Evolutionary conservation across 352 stramenopile genomes (phyloP), one percentile per base, ranked within the genome.

Genomic region (Globisporangium lucens): DNA sequence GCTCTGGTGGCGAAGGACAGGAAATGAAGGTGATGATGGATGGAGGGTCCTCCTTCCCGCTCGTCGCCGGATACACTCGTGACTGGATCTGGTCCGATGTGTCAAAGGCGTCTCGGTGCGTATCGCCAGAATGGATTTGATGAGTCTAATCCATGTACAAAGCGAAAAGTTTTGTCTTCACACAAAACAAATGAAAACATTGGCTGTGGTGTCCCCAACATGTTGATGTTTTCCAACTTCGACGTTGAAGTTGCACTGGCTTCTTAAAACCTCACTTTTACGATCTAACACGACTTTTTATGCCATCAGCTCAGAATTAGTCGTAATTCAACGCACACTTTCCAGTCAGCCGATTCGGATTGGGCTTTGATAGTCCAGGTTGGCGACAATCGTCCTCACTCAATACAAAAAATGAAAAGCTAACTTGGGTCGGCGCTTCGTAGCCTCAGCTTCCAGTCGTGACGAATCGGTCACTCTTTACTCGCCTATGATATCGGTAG

Each of bases 231-330:
- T 49, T 2, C 15, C 30, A 64, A 64, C 41, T 64, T 64, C 58
- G 58, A 64, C 58, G 58, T 64, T 64, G 58, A 64, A 64, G 58
- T 64, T 38, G 35, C 13, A n/a, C 24, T 29, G 36, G 2, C 4
- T 29, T 43, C 56, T n/a, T 17, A n/a, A 56, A 56, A 22, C 6
- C 43, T 46, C 30, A 43, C 15, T 64, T 64, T 41, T 56, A 49
- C 41, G 53, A 17, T 17, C 7, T 27, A 43, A 6, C 17, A 38
- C 0, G 29, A 46, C 29, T 10, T 24, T 43, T 60, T 60, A 60
- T 46, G 13, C 0, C 24, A 38, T 56, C 24, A n/a, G 9, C 33
- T n/a, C 4, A 20, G 20, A 49, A 49, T 49, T 49, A 17, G 41
- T 0, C 13, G 15, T 17, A 49, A 49, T n/a, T 49, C 41, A 5